phyloP scores from a whole-genome alignment of 2,329 filamentous ascomycete genomes.

The Epichloe baconii region DNA sequence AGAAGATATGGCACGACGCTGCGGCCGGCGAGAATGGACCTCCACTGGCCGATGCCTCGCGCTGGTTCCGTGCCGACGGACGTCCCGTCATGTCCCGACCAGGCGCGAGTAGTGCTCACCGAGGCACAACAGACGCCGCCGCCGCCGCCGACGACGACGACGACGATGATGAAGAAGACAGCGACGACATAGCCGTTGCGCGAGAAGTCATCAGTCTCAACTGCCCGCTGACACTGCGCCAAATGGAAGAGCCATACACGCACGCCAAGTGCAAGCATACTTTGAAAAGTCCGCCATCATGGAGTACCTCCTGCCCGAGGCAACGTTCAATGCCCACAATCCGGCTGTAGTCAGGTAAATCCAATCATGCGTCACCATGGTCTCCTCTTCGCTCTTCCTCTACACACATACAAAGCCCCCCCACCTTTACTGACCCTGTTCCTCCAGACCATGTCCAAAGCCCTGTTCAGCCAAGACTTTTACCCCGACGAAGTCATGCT shows the following conservation, averaged over 20 bases:
- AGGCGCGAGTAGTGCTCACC: slow-evolving; percentile 1
- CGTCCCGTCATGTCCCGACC: slow-evolving; percentile 24
- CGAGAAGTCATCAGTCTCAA: slow-evolving; percentile 51
- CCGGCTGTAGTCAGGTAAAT: slow-evolving; percentile 47
- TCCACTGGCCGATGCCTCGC: slow-evolving; percentile 36
- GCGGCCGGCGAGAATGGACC: slow-evolving; percentile 34
- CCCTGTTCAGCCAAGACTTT: slow-evolving; percentile 32
- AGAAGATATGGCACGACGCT: slow-evolving; percentile 43
- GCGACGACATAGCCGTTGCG: slow-evolving; percentile 57
- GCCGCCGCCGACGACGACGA: neutral
- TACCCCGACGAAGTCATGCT: slow-evolving; percentile 41
- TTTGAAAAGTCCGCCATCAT: slow-evolving; percentile 51
- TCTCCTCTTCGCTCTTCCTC: neutral
- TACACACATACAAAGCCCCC: neutral
- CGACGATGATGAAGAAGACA: slow-evolving; percentile 34
- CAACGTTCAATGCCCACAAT: slow-evolving; percentile 46
- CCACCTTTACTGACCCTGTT: neutral
- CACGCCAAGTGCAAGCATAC: slow-evolving; percentile 57
- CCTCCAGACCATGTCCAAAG: slow-evolving; percentile 31
- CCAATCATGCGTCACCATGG: neutral
- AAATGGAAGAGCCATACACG: slow-evolving; percentile 53
- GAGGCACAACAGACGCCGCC: neutral
- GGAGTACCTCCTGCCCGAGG: slow-evolving; percentile 33
- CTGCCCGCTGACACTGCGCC: slow-evolving; percentile 54
- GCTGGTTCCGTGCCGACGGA: slow-evolving; percentile 39